These are phyloP conservation scores for Cercospora sp. DNA, from an alignment of 2,329 filamentous ascomycete species.

Conservation along the genomic window DNA sequence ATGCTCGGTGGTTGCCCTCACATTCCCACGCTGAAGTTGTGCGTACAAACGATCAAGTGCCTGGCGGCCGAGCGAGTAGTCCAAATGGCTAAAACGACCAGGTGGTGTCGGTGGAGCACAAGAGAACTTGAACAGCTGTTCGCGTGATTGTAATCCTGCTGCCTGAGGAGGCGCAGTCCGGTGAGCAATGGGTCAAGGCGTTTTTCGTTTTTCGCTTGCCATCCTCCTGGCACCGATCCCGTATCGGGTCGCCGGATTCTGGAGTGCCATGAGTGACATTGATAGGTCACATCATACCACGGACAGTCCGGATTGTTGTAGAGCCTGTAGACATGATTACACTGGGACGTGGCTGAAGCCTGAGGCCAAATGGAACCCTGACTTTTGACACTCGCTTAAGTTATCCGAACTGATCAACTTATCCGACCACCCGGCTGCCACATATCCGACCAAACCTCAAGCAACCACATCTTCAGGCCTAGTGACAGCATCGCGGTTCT, in stretches of 20 bases:
- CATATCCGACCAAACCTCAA: background rate
- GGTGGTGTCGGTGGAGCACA: background rate
- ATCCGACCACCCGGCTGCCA: background rate
- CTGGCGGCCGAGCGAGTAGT: background rate
- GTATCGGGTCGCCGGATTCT: background rate
- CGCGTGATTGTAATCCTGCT: slow-evolving; percentile 12
- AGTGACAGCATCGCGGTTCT: background rate
- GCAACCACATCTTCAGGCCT: background rate
- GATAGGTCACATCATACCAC: background rate
- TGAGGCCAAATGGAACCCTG: background rate
- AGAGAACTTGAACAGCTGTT: slow-evolving; percentile 9
- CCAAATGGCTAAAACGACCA: background rate
- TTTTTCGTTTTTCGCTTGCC: background rate
- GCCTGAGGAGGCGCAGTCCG: slow-evolving; percentile 15
- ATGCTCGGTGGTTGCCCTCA: background rate
- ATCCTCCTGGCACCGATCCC: slow-evolving; percentile 1
- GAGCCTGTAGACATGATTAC: background rate
- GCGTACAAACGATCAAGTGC: background rate
- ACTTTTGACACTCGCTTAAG: background rate
- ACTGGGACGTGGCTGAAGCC: background rate
- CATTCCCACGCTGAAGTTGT: background rate
- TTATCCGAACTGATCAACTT: background rate
- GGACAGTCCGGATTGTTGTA: background rate
- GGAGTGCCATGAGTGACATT: background rate
- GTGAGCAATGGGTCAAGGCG: slow-evolving; percentile 10